phyloP scores from a whole-genome alignment of 306 rosid genomes.

The Vicia faba region DNA sequence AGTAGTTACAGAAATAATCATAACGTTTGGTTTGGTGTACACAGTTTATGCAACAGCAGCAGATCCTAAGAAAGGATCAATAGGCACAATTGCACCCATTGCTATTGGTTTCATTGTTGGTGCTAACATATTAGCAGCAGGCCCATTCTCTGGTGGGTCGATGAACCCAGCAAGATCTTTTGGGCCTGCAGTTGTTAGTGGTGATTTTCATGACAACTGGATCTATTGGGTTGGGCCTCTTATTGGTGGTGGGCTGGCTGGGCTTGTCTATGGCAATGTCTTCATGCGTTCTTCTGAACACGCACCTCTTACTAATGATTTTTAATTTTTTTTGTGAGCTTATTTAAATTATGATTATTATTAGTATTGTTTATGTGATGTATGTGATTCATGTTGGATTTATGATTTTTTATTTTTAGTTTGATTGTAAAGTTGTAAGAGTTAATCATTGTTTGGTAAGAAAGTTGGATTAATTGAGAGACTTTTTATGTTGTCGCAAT shows the following conservation, averaged over 20 bases:
- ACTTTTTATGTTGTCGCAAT: conserved; percentile 20
- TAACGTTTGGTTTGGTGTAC: conserved; percentile 86
- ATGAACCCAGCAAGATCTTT: conserved; percentile 95
- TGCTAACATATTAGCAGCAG: conserved; percentile 87
- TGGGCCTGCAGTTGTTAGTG: conserved; percentile 88
- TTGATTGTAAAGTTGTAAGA: conserved; percentile 38
- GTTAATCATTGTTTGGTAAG: conserved; percentile 35
- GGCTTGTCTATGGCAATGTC: conserved; percentile 72
- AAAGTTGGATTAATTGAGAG: background rate
- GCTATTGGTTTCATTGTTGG: conserved; percentile 93
- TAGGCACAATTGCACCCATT: conserved; percentile 86
- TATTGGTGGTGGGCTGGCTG: conserved; percentile 84
- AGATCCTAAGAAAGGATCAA: conserved; percentile 80
- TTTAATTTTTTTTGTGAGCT: conserved; percentile 4
- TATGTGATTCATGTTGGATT: conserved; percentile 12
- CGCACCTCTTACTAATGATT: conserved; percentile 56
- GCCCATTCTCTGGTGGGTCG: conserved; percentile 91
- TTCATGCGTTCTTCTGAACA: conserved; percentile 58
- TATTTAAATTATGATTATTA: background rate
- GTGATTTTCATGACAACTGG: conserved; percentile 78
- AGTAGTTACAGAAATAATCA: conserved; percentile 71
- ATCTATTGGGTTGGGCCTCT: conserved; percentile 94
- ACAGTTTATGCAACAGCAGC: conserved; percentile 94
- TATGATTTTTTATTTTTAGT: conserved; percentile 21
- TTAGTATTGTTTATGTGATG: background rate